A percentile compares a stretch with the other conserved stretches of the same genome.
Evolutionary conservation across 345 rosid species (phyloP).

Genomic region (Camelina neglecta): DNA sequence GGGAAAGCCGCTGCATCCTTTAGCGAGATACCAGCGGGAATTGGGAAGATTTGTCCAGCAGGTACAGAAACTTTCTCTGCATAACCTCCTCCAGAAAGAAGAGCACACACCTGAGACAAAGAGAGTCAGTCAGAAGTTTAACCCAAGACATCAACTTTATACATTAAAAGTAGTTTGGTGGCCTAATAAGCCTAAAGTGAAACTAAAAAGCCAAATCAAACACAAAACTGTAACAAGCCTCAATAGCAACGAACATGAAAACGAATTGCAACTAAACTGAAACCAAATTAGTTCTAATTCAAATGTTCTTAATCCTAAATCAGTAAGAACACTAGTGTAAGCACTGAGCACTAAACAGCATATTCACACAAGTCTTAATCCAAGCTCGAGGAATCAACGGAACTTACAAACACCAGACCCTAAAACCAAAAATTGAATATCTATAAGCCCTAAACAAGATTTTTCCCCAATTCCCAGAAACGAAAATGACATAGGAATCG

Average conservation of each 20-base stretch:
- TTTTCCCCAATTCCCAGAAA: conserved; percentile 3
- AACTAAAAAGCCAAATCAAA: conserved; percentile 7
- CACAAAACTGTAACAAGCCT: neutral
- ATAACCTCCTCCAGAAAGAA: conserved; percentile 86
- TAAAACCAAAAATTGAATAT: neutral
- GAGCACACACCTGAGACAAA: conserved; percentile 74
- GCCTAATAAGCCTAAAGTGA: no score
- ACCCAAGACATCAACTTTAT: conserved; percentile 7
- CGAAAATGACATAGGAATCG: neutral
- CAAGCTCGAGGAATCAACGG: neutral
- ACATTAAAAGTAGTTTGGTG: neutral
- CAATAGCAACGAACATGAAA: neutral
- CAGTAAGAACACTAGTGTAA: conserved; percentile 10
- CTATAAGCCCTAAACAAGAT: neutral
- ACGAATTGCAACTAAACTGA: neutral
- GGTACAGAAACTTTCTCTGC: conserved; percentile 87
- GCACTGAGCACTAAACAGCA: conserved; percentile 5
- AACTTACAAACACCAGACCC: neutral
- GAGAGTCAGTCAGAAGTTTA: neutral
- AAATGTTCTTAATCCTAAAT: neutral
- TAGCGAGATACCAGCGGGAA: conserved; percentile 63
- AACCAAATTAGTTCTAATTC: neutral
- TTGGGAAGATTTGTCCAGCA: conserved; percentile 67
- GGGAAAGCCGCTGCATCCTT: conserved; percentile 75
- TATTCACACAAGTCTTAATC: conserved; percentile 10